Base-by-base conservation (phyloP, 148 eudicot genomes). In the Cornus controversa region DNA sequence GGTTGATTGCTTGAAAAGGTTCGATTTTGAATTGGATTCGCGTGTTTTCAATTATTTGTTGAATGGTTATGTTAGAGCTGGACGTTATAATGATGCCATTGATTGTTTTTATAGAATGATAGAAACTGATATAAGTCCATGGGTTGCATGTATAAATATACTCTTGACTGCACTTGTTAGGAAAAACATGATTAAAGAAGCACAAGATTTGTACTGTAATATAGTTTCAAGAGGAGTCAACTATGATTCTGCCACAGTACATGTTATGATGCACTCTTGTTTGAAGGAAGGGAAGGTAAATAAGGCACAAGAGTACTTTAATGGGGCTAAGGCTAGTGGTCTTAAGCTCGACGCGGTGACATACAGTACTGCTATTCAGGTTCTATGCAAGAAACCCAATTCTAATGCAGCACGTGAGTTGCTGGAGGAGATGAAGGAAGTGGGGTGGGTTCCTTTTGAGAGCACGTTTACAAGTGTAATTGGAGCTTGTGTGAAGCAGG, bases 381-480 rank as follows among this genome's bases (percentile, higher is more conserved):
- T 75, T 73, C 84, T 80, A 82, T 80, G 90, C 76, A 37, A 64
- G 75, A 86, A 81, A 42, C 81, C 80, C 1, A 76, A 90, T 68
- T 64, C 84, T 4, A 57, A 65, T 45, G 73, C 22, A 29, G 92
- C 92, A 24, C 85, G 79, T 66, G 84, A 78, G 70, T 76, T 93
- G 80, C 71, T 91, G 83, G 77, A 74, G 78, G 90, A 91, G 86
- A 90, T 90, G 98, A 91, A 84, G 80, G 79, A 79, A 65, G 80
- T 70, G 79, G 96, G 94, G 26, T 91, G 83, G 90, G 84, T 81
- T 77, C 98, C 98, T 71, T 83, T 91, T 37, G 79, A 80, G 77
- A 86, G 84, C 58, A 79, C 91, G 2, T 90, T 42, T 75, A 84
- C 89, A 1, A 42, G 74, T 57, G 92, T 82, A 34, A 87, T 93